Conservation (phyloP, 2,329 filamentous ascomycete genomes). For the Sporothrix humicola region DNA sequence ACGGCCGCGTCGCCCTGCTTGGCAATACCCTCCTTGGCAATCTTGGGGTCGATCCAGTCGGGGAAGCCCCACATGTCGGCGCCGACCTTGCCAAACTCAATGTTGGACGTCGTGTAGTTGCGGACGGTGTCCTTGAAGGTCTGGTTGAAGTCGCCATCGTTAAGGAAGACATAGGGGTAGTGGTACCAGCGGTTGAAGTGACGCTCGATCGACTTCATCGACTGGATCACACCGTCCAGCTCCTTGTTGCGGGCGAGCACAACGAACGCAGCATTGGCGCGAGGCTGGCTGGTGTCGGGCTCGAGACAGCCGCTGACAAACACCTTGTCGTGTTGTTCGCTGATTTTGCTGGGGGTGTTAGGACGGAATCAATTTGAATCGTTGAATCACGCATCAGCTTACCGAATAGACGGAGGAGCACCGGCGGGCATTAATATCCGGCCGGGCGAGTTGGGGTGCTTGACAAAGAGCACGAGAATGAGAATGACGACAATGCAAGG, state of each 20-base stretch:
- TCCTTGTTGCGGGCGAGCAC: constrained; percentile 96
- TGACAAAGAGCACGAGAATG: constrained; percentile 86
- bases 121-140: constrained; percentile 86
- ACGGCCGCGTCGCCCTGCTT: constrained; percentile 97
- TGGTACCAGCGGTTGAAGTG: constrained; percentile 99
- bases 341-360: constrained; percentile 76
- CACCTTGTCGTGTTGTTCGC: constrained; percentile 95
- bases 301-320: constrained; percentile 90
- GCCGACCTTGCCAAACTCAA: constrained; percentile 95
- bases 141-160: constrained; percentile 95
- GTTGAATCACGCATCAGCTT: constrained; percentile 48
- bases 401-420: constrained; percentile 88
- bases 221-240: constrained; percentile 92
- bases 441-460: constrained; percentile 82
- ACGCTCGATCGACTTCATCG: constrained; percentile 94
- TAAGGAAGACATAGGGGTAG: constrained; percentile 98
- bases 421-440: constrained; percentile 87
- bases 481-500: constrained; percentile 89
- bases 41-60: constrained; percentile 92
- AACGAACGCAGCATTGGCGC: constrained; percentile 94
- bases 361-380: not conserved
- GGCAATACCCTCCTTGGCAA: constrained; percentile 92
- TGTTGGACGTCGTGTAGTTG: constrained; percentile 85
- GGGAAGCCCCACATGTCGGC: constrained; percentile 94
- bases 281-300: constrained; percentile 75